phyloP scores from a whole-genome alignment of 768 basidiomycete species.

The Cyathus striatus region DNA sequence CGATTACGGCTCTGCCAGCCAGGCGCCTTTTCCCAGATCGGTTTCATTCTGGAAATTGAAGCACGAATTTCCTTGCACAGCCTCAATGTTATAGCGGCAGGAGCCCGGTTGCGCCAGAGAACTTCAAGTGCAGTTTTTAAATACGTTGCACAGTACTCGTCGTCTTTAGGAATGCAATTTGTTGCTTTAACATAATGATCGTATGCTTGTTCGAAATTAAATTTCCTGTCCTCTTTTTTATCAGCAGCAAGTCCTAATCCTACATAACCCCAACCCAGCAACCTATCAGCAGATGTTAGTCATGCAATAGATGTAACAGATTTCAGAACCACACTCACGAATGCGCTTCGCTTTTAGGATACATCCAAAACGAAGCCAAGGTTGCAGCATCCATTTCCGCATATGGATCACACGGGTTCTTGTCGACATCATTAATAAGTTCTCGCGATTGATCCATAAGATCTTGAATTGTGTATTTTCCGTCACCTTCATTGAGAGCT shows the following conservation, averaged over 20 bases:
- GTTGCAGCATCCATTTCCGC: slow-evolving; percentile 20
- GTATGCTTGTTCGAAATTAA: slow-evolving; percentile 15
- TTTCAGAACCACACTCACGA: slow-evolving; percentile 19
- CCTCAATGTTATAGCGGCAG: slow-evolving; percentile 18
- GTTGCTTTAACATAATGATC: slow-evolving; percentile 26
- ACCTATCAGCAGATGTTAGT: slow-evolving; percentile 9
- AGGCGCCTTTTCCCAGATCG: slow-evolving; percentile 14
- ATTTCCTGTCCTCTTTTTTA: slow-evolving; percentile 6
- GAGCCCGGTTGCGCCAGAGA: slow-evolving; percentile 17
- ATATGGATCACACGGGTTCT: slow-evolving; percentile 8
- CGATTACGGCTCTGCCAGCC: background rate
- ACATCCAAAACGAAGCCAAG: slow-evolving; percentile 28
- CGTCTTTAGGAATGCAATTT: slow-evolving; percentile 26
- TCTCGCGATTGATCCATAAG: slow-evolving; percentile 24
- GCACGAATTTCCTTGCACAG: slow-evolving; percentile 14
- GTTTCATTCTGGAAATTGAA: slow-evolving; percentile 12
- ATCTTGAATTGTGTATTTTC: slow-evolving; percentile 18
- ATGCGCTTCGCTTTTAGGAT: slow-evolving; percentile 28
- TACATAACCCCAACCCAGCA: slow-evolving; percentile 23
- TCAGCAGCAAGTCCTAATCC: slow-evolving; percentile 13
- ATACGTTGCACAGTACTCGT: slow-evolving; percentile 25
- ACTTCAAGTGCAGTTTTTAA: slow-evolving; percentile 27
- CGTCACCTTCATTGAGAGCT: slow-evolving; percentile 5
- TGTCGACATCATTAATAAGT: slow-evolving; percentile 23
- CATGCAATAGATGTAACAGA: slow-evolving; percentile 1